Evolutionary conservation across 768 basidiomycete genomes (phyloP).

Genomic region (Suillus weaverae): DNA sequence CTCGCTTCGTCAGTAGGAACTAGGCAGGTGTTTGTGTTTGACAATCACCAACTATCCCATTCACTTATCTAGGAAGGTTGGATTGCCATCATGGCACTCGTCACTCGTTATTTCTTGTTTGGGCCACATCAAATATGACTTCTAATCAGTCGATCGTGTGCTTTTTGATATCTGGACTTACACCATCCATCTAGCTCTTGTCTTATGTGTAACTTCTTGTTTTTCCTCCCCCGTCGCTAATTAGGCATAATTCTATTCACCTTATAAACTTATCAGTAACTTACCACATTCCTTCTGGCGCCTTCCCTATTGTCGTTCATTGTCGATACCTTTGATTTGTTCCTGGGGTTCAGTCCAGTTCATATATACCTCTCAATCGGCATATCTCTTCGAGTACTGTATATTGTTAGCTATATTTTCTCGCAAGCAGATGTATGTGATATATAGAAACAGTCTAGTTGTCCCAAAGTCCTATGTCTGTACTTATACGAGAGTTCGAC

Average conservation of each 20-base stretch:
- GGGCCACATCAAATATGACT: slow-evolving; percentile 13
- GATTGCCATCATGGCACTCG: neutral
- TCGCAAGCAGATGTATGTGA: slow-evolving; percentile 17
- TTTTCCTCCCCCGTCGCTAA: slow-evolving; percentile 4
- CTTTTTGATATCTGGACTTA: slow-evolving; percentile 14
- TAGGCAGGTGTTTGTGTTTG: slow-evolving; percentile 10
- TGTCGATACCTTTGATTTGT: slow-evolving; percentile 22
- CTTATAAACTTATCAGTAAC: slow-evolving; percentile 23
- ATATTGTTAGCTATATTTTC: slow-evolving; percentile 17
- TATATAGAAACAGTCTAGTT: slow-evolving; percentile 7
- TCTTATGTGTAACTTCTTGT: slow-evolving; percentile 4
- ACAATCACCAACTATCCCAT: slow-evolving; percentile 6
- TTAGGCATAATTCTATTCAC: slow-evolving; percentile 16
- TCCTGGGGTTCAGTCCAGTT: slow-evolving; percentile 22
- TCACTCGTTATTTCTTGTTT: slow-evolving; percentile 17
- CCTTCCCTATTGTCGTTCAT: slow-evolving; percentile 18
- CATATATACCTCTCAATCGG: slow-evolving; percentile 24
- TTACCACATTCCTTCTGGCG: slow-evolving; percentile 22
- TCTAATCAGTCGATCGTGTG: slow-evolving; percentile 11
- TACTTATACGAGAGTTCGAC: slow-evolving; percentile 2
- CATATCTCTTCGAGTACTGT: slow-evolving; percentile 19
- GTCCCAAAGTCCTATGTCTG: neutral
- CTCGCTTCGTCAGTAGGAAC: slow-evolving; percentile 57
- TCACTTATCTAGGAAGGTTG: slow-evolving; percentile 18
- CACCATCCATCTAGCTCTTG: slow-evolving; percentile 16